A percentile compares a stretch with the other conserved stretches of the same genome.
phyloP scores from a whole-genome alignment of 495 filamentous ascomycete species.

The Rhypophila decipiens region DNA sequence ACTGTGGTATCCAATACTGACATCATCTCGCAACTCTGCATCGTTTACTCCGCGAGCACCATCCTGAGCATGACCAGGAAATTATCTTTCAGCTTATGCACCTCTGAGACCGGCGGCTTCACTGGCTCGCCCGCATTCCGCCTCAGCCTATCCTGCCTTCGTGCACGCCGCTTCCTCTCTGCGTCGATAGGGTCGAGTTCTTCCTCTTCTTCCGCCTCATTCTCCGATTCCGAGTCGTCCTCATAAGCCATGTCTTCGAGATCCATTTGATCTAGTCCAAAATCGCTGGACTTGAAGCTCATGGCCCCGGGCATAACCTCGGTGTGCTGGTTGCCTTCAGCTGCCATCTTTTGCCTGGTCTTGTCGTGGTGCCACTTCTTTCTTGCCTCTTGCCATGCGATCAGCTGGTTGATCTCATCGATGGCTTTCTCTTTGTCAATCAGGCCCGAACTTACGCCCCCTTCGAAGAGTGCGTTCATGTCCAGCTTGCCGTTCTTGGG shows the following conservation, averaged over 20 bases:
- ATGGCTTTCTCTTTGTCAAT: conserved; percentile 66
- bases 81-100: conserved; percentile 66
- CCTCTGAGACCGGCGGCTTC: conserved; percentile 75
- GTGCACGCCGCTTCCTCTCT: conserved; percentile 68
- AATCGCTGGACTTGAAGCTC: conserved; percentile 69
- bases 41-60: conserved; percentile 67
- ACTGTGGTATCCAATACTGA: no score
- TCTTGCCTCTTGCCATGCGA: conserved; percentile 87
- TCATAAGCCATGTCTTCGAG: conserved; percentile 75
- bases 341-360: conserved; percentile 97
- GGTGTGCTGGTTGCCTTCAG: conserved; percentile 53
- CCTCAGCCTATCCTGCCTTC: conserved; percentile 70
- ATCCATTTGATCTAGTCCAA: conserved; percentile 84
- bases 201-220: conserved; percentile 69
- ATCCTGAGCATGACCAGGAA: conserved; percentile 81
- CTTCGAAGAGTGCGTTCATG: conserved; percentile 86
- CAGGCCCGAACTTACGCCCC: conserved; percentile 57
- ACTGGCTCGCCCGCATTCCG: conserved; percentile 81
- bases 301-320: conserved; percentile 35
- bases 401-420: conserved; percentile 75
- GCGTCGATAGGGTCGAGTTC: conserved; percentile 78
- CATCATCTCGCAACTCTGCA: no score
- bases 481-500: conserved; percentile 74
- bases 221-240: conserved; percentile 62
- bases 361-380: conserved; percentile 98